A percentile compares a stretch with the other conserved stretches of the same genome.
Evolutionary conservation across 176 grass and related monocot genomes (phyloP).

Genomic region (Oryza meyeriana): DNA sequence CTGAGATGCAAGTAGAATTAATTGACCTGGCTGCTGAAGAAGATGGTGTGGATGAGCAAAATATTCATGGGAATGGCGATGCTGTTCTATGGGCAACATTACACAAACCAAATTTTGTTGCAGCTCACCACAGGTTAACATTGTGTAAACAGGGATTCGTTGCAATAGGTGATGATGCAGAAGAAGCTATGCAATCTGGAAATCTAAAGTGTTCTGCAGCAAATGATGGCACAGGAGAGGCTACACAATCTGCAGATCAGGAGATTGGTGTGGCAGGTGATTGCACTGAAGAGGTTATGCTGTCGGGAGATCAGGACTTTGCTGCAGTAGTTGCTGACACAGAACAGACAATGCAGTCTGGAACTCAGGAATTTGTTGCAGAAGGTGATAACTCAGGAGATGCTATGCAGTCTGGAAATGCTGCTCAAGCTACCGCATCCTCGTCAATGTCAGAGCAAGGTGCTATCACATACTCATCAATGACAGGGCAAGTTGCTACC

Average conservation of each 20-base stretch:
- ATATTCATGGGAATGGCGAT: background rate
- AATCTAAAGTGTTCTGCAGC: background rate
- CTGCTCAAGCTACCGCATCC: conserved; percentile 7
- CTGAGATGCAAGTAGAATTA: no score
- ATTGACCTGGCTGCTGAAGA: conserved; percentile 18
- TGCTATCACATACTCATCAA: background rate
- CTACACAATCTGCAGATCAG: background rate
- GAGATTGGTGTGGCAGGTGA: background rate
- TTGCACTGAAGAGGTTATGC: background rate
- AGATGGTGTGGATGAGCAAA: no score
- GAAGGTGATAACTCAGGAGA: background rate
- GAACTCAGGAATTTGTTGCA: background rate
- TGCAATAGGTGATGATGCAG: no score
- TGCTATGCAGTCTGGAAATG: background rate
- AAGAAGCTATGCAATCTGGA: no score
- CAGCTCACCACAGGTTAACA: background rate
- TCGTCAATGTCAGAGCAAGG: background rate
- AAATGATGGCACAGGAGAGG: background rate
- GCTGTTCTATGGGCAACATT: background rate
- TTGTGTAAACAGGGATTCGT: background rate
- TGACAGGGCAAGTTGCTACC: conserved; percentile 2
- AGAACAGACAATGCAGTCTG: background rate
- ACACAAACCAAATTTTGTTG: conserved; percentile 3
- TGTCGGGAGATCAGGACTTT: background rate
- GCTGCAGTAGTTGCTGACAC: background rate